A percentile compares a stretch with the other conserved stretches of the same genome.
phyloP scores from a whole-genome alignment of 1,139 yeast species.

The Saccharomyces hybrid region DNA sequence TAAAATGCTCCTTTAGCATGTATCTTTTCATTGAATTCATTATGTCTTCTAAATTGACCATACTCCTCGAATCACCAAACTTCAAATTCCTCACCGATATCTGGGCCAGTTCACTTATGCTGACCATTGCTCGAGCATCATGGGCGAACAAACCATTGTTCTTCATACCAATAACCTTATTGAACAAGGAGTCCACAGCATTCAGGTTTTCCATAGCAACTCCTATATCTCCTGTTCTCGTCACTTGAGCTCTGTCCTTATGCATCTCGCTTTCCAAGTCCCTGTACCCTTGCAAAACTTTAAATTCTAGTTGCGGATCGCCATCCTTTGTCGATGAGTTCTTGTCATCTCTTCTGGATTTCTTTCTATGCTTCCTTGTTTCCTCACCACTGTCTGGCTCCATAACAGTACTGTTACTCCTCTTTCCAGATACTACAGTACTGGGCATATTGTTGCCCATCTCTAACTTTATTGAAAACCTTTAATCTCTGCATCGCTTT shows the following conservation, averaged over 20 bases:
- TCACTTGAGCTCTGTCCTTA: conserved; percentile 35
- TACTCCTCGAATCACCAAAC: conserved; percentile 46
- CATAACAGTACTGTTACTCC: neutral
- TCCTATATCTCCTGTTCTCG: conserved; percentile 37
- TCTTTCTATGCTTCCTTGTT: neutral
- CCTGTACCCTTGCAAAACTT: conserved; percentile 32
- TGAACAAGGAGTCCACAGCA: conserved; percentile 35
- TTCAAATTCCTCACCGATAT: conserved; percentile 52
- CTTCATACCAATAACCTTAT: conserved; percentile 30
- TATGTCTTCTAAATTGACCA: conserved; percentile 45
- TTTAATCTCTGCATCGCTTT: neutral
- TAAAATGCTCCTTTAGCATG: conserved; percentile 32
- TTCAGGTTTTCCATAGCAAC: conserved; percentile 34
- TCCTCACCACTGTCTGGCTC: neutral
- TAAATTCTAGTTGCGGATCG: conserved; percentile 18
- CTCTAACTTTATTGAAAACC: neutral
- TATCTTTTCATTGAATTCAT: conserved; percentile 36
- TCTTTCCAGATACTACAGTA: neutral
- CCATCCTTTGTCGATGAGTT: neutral
- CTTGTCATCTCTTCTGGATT: conserved; percentile 3
- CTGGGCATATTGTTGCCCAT: neutral
- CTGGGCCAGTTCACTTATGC: conserved; percentile 41
- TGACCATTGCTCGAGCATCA: conserved; percentile 41
- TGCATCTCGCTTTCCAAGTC: conserved; percentile 30
- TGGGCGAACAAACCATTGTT: conserved; percentile 38